Percentiles rank a stretch among this genome's conserved stretches.
Evolutionary conservation across 306 rosid species (phyloP).

Genomic region (Fragaria iinumae): DNA sequence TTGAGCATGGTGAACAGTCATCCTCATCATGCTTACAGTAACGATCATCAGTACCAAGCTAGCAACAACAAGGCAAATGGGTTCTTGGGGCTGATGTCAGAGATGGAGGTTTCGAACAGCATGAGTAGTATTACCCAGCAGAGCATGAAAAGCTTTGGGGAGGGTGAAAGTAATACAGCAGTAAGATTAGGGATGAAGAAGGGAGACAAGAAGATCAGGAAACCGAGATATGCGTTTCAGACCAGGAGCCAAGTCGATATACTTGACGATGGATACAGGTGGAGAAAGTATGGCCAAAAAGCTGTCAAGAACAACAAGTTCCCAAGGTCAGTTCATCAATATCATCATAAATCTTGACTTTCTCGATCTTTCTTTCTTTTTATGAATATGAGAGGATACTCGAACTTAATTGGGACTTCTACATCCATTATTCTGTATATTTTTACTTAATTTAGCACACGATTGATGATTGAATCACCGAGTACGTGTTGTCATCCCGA

Average conservation of each 20-base stretch:
- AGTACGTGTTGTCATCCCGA: neutral
- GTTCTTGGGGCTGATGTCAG: slow-evolving; percentile 33
- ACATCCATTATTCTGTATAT: neutral
- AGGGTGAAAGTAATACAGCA: slow-evolving; percentile 7
- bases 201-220: slow-evolving; percentile 39
- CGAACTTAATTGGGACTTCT: neutral
- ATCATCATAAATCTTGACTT: neutral
- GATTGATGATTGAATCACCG: neutral
- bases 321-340: slow-evolving; percentile 34
- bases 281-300: slow-evolving; percentile 61
- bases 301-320: slow-evolving; percentile 58
- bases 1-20: slow-evolving; percentile 24
- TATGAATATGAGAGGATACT: neutral
- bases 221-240: slow-evolving; percentile 52
- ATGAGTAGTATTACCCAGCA: slow-evolving; percentile 3
- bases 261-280: slow-evolving; percentile 55
- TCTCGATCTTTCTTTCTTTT: neutral
- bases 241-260: slow-evolving; percentile 59
- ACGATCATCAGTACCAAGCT: slow-evolving; percentile 2
- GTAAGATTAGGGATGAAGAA: slow-evolving; percentile 15
- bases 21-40: neutral
- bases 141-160: slow-evolving; percentile 9
- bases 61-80: slow-evolving; percentile 21
- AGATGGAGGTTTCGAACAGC: slow-evolving; percentile 27
- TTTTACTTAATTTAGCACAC: neutral